Conservation (phyloP, 345 rosid genomes). For the Hibiscus tridactylites region DNA sequence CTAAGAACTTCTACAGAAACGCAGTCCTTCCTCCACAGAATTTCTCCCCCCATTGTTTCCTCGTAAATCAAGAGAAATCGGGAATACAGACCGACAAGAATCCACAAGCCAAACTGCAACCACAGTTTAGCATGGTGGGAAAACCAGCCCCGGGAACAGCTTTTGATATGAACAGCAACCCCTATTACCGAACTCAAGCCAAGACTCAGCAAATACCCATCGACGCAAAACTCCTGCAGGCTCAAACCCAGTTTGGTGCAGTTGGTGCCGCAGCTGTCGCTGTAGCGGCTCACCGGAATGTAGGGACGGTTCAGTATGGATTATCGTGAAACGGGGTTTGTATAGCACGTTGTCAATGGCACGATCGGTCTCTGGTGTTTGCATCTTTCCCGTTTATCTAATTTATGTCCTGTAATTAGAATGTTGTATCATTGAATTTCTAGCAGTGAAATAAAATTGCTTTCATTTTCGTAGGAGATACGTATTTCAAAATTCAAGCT, state of each 20-base stretch:
- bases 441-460: not conserved
- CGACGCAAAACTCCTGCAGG: slow-evolving; percentile 80
- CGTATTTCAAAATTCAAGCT: not conserved
- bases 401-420: not conserved
- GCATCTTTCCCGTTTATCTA: not conserved
- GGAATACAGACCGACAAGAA: slow-evolving; percentile 21
- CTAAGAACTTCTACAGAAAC: slow-evolving; percentile 42
- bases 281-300: slow-evolving; percentile 74
- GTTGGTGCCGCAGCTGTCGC: slow-evolving; percentile 80
- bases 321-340: slow-evolving; percentile 17
- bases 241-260: slow-evolving; percentile 79
- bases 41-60: slow-evolving; percentile 42
- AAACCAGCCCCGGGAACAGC: slow-evolving; percentile 30
- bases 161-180: slow-evolving; percentile 45
- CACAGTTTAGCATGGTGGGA: slow-evolving; percentile 25
- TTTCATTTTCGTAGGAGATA: not conserved
- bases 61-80: slow-evolving; percentile 40
- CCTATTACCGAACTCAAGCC: slow-evolving; percentile 50
- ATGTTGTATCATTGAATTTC: not conserved
- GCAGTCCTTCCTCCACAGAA: slow-evolving; percentile 46
- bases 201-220: slow-evolving; percentile 53
- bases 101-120: slow-evolving; percentile 22
- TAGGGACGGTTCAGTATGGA: slow-evolving; percentile 46
- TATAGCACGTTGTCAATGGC: not conserved
- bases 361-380: not conserved